These are phyloP conservation scores for Neoascochyta sp. DNA, from an alignment of 2,329 filamentous ascomycete species.

Conservation along the genomic window DNA sequence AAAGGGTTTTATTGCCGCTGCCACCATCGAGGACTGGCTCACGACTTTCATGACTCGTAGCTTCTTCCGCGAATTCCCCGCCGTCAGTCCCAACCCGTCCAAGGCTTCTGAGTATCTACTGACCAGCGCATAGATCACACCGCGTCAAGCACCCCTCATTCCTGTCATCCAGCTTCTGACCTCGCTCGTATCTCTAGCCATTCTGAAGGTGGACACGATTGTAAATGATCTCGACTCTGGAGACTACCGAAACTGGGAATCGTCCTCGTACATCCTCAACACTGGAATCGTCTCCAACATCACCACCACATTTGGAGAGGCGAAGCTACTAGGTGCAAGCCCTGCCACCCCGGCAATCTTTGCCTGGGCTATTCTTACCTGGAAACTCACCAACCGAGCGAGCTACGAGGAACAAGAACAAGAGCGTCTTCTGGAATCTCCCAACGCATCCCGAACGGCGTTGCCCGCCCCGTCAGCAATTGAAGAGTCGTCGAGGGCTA, in stretches of 20 bases:
- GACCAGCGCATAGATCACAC: conserved; percentile 5
- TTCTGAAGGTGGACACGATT: conserved; percentile 65
- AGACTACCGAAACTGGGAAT: conserved; percentile 24
- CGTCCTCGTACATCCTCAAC: conserved; percentile 64
- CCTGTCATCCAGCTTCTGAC: conserved; percentile 66
- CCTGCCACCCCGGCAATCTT: conserved; percentile 72
- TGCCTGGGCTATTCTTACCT: conserved; percentile 69
- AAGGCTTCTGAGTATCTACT: not conserved
- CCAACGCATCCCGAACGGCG: conserved; percentile 10
- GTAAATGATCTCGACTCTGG: conserved; percentile 46
- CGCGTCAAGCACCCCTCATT: conserved; percentile 46
- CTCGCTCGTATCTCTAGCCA: conserved; percentile 65
- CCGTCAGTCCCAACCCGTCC: conserved; percentile 42
- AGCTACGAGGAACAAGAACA: conserved; percentile 26
- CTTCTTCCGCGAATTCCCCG: conserved; percentile 65
- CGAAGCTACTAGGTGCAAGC: conserved; percentile 51
- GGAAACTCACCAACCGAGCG: conserved; percentile 21
- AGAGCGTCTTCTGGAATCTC: conserved; percentile 24
- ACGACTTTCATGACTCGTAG: conserved; percentile 19
- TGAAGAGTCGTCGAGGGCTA: conserved; percentile 24
- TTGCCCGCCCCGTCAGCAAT: conserved; percentile 17
- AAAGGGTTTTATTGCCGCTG: conserved; percentile 28
- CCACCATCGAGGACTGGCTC: conserved; percentile 36
- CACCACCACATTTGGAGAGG: conserved; percentile 65
- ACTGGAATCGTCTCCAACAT: conserved; percentile 67